Evolutionary conservation across 345 rosid species (phyloP).

Genomic region (Aquilaria malaccensis): DNA sequence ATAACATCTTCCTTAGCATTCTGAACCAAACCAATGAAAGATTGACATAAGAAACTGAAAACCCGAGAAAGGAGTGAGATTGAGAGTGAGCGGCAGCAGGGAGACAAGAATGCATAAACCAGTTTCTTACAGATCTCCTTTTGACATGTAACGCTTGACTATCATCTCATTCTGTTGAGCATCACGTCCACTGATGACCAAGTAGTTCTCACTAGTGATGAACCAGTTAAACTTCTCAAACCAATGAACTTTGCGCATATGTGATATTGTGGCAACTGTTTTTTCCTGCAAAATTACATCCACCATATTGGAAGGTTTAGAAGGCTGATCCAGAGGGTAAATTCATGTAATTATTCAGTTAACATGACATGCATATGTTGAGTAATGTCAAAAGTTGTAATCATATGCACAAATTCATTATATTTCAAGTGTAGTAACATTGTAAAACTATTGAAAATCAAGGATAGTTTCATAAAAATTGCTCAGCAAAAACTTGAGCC

Average conservation of each 20-base stretch:
- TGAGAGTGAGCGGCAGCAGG: not conserved
- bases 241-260: slow-evolving; percentile 98
- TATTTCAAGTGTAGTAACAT: not conserved
- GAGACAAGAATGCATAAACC: not conserved
- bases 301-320: not conserved
- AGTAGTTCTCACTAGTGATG: slow-evolving; percentile 90
- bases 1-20: not conserved
- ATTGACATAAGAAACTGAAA: not conserved
- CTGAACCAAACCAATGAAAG: not conserved
- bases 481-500: not conserved
- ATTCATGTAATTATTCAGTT: too few species aligned
- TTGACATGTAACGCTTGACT: slow-evolving; percentile 95
- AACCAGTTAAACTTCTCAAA: slow-evolving; percentile 99
- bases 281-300: slow-evolving; percentile 49
- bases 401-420: not conserved
- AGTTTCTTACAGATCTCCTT: slow-evolving; percentile 83
- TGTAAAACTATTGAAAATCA: not conserved
- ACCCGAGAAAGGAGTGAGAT: not conserved
- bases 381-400: slow-evolving; percentile 3
- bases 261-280: slow-evolving; percentile 79
- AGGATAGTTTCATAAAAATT: not conserved
- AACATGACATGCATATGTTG: not conserved
- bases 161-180: slow-evolving; percentile 98
- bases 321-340: too few species aligned
- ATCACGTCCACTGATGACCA: slow-evolving; percentile 94